These are phyloP conservation scores for bread wheat (Triticum aestivum) DNA, from an alignment of 176 grass and related monocot genomes.

Conservation along the genomic window DNA sequence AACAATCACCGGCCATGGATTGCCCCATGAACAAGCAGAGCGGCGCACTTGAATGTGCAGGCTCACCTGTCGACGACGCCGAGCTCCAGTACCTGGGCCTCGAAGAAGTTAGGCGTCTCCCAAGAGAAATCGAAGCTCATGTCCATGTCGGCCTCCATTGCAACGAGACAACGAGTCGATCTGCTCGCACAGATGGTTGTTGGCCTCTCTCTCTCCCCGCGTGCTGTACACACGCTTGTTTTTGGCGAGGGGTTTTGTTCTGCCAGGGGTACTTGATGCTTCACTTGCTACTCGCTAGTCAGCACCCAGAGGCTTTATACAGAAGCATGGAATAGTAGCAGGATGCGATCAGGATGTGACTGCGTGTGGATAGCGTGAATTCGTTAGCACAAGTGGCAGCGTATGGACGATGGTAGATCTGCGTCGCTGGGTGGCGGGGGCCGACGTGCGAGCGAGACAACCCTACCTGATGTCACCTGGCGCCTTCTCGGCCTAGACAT, in stretches of 20 bases:
- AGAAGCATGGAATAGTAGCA: not conserved
- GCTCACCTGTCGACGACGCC: constrained; percentile 22
- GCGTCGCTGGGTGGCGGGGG: not conserved
- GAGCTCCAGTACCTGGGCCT: constrained; percentile 21
- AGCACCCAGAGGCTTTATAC: not conserved
- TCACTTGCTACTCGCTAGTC: not conserved
- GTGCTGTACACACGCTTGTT: not conserved
- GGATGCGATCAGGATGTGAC: not conserved
- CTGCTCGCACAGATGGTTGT: not conserved
- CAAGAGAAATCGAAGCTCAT: constrained; percentile 34
- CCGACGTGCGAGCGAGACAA: not conserved
- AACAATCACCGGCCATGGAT: not conserved
- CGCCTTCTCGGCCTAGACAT: not conserved
- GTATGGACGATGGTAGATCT: not conserved
- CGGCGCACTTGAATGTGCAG: not conserved
- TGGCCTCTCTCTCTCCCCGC: not conserved
- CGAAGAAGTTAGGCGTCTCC: constrained; percentile 29
- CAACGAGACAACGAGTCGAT: not conserved
- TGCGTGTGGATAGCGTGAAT: not conserved
- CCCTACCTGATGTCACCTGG: not conserved
- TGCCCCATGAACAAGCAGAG: not conserved
- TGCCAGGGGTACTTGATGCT: not conserved
- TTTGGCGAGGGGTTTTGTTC: not conserved
- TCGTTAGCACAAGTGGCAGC: not conserved
- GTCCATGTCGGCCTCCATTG: constrained; percentile 35